Conservation (phyloP, 2,329 filamentous ascomycete genomes). For the Didymella segeticola region DNA sequence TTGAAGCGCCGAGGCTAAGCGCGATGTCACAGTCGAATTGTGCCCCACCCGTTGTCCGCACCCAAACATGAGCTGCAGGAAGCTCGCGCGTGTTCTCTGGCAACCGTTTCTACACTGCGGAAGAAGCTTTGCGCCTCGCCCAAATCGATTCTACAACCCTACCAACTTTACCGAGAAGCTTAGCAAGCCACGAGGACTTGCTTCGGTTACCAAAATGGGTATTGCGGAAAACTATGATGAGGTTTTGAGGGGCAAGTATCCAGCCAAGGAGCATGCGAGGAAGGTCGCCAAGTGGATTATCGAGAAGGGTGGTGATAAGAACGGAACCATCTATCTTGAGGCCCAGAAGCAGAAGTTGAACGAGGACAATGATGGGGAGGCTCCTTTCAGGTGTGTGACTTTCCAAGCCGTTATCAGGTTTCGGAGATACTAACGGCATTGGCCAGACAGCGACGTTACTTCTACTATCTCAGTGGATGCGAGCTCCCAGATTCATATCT, state of each 20-base stretch:
- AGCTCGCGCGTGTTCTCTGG: slow-evolving; percentile 23
- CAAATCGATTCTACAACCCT: slow-evolving; percentile 4
- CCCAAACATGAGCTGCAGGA: slow-evolving; percentile 26
- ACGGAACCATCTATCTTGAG: slow-evolving; percentile 86
- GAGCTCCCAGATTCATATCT: slow-evolving; percentile 80
- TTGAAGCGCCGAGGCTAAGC: slow-evolving; percentile 17
- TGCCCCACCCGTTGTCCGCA: slow-evolving; percentile 31
- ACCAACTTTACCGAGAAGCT: slow-evolving; percentile 6
- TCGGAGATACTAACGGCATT: not conserved
- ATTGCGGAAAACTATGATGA: slow-evolving; percentile 45
- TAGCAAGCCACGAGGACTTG: slow-evolving; percentile 12
- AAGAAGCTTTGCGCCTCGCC: slow-evolving; percentile 12
- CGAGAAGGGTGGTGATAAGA: slow-evolving; percentile 66
- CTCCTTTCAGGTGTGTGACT: slow-evolving; percentile 73
- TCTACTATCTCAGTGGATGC: slow-evolving; percentile 93
- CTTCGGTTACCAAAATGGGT: slow-evolving; percentile 30
- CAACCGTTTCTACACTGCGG: slow-evolving; percentile 16
- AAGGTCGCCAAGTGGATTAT: slow-evolving; percentile 82
- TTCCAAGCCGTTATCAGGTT: not conserved
- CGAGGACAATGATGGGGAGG: slow-evolving; percentile 87
- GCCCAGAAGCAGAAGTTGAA: slow-evolving; percentile 79
- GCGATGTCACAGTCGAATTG: slow-evolving; percentile 22
- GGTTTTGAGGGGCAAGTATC: slow-evolving; percentile 67
- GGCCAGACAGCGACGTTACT: slow-evolving; percentile 83
- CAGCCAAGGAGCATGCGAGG: slow-evolving; percentile 84